Base-by-base conservation (phyloP, 2,329 filamentous ascomycete genomes). In the Parafenestella ontariensis region DNA sequence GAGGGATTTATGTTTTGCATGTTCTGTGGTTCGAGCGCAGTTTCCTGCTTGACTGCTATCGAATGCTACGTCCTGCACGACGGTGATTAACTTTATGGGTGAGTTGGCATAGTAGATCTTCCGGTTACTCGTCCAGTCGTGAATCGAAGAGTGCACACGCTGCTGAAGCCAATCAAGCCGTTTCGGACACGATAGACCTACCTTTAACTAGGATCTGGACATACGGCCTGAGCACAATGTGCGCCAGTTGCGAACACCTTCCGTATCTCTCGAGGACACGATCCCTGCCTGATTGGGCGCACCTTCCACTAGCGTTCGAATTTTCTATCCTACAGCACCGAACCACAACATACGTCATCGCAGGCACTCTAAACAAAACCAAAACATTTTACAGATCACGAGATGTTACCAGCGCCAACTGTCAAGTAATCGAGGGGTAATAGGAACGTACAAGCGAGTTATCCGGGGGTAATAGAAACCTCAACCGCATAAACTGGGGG, bases 21-120 rank as follows among this genome's bases (percentile, higher is more conserved):
- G 64, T 81, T 20, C 49, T 74, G 1, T 66, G 66, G 24, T 70
- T 68, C 26, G 74, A 76, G 55, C 64, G 68, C 13, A 52, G 54
- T 5, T 76, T 73, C 41, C 44, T 76, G 49, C 24, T 66, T 1
- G 66, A 74, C 21, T 75, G 74, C 44, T 75, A 74, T 55, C 59
- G 62, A 2, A 72, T 74, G 71, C 54, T 76, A 7, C 64, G 65
- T 17, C 65, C 68, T 2, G 52, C 43, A 11, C 47, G 24, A 23
- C 37, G 5, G n/a, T 40, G 5, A 13, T 6, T 20, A 23, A 5
- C 29, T 31, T 31, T 15, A 13, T 10, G 13, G 29, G 11, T 3
- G 29, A 31, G 3, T 31, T 10, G 13, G 29, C 29, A 31, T 15
- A 31, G 5, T 26, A 31, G 29, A 10, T 31, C 29, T 10, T 31